Evolutionary conservation across 352 stramenopile genomes (phyloP), one percentile per base, ranked within the genome.

Genomic region (Globisporangium nunn): DNA sequence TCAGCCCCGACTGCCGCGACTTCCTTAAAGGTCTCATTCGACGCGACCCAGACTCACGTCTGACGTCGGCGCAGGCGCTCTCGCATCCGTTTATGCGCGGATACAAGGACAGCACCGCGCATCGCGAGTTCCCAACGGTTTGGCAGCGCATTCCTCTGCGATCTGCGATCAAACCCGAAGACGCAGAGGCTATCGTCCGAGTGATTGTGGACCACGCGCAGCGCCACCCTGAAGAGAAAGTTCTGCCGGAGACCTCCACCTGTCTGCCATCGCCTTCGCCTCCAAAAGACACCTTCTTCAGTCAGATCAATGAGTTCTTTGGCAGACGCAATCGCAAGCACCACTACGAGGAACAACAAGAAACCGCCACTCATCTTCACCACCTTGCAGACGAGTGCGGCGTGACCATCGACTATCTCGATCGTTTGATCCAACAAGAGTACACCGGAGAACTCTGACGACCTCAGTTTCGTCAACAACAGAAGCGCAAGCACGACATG

Each of bases 1-100:
- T 98, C 53, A 95, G 87, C 0, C 56, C 79, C 1, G 81, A 78
- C 17, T 97, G 91, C 28, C 96, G 97, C 28, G 89, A 98, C 65
- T 91, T 99, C 33, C 71, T 99, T 53, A 93, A 88, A 30, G 64
- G 87, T 37, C 71, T 98, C 35, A 72, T 99, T 33, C 80, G 88
- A 43, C 83, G 95, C 35, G 91, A 98, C 66, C 88, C 91, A 6
- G 48, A 62, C 2, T 71, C 64, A 11, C 74, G 96, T 10, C 75
- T 97, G 18, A 96, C 82, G 0, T 80, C 91, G 0, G 67, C 87
- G 7, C 61, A 97, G 64, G 90, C 94, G 6, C 66, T 98, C 14
- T 61, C 77, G 8, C 95, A 99, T 70, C 91, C 92, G 0, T 99
- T 92, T 37, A 62, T 93, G 33, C 62, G 56, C 15, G 70, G 61